Base-by-base conservation (phyloP, 768 basidiomycete genomes). In the Rhodotorula babjevae region DNA sequence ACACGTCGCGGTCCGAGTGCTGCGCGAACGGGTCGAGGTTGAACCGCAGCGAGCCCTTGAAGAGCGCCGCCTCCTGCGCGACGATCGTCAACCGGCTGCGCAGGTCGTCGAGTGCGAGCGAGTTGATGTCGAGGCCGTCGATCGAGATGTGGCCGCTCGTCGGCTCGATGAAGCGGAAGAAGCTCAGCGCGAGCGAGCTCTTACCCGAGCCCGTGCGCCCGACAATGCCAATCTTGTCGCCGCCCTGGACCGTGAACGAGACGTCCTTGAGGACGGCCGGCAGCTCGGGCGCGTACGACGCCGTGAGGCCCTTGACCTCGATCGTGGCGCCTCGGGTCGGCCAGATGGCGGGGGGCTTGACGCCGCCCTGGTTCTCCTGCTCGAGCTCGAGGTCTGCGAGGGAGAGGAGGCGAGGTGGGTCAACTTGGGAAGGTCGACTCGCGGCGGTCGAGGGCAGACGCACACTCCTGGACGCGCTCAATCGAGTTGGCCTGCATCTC, bases 21-120 rank as follows among this genome's bases (percentile, higher is more conserved):
- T 64, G 62, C 44, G 59, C 56, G 66, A 79, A 77, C 27, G 75
- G 75, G 31, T 76, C 73, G 31, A 90, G 81, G 76, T 91, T 91
- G 79, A 86, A 88, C 56, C 86, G 83, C 7, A 92, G 84, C 0
- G 88, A 88, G 0, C 90, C 90, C 12, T 87, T 84, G 78, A 91
- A 91, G 8, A 92, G 81, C 0, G 88, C 86, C 2, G 90, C 88
- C 65, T 90, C 89, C 67, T 83, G 82, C 1, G 83, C 82, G 46
- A 83, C 82, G 72, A 83, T 82, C 63, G 90, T 92, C 65, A 92
- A 82, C 55, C 84, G 85, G 67, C 87, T 88, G 33, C 93, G 86
- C 50, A 96, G 84, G 79, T 93, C 78, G 9, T 72, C 66, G 27
- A 83, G 71, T 40, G 74, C 76, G 60, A 84, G 70, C 58, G 78